phyloP scores from a whole-genome alignment of 139 green algal species.

The Monoraphidium neglectum region DNA sequence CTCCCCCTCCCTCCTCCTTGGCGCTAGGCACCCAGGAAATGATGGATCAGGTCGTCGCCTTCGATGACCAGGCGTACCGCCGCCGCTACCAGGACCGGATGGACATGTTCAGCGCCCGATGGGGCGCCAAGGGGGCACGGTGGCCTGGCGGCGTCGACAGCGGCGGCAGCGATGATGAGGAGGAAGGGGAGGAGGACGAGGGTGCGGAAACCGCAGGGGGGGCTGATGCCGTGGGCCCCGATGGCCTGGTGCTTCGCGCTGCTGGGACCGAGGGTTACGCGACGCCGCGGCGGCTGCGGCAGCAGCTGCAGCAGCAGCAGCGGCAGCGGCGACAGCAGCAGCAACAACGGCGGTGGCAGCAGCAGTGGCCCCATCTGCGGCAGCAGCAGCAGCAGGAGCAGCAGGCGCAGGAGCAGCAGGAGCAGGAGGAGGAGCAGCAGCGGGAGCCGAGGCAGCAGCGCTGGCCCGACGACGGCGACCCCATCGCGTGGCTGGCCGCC shows the following conservation, averaged over 20 bases:
- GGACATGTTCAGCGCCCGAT: too few species aligned
- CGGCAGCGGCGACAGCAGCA: background rate
- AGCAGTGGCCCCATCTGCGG: background rate
- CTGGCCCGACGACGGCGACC: background rate
- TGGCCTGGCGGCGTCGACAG: background rate
- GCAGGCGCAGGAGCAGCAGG: conserved; percentile 1
- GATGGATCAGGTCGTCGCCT: too few species aligned
- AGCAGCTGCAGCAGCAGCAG: conserved; percentile 10
- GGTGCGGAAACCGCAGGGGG: too few species aligned
- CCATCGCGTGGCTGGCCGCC: too few species aligned
- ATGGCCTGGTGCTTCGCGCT: too few species aligned
- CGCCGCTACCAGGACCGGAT: too few species aligned
- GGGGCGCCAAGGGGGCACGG: background rate
- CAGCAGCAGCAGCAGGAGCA: conserved; percentile 7
- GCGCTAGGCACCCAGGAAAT: too few species aligned
- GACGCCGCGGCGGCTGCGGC: too few species aligned
- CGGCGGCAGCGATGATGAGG: background rate
- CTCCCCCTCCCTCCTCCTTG: too few species aligned
- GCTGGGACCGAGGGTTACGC: background rate
- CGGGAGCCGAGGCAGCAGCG: background rate
- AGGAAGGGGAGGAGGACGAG: background rate
- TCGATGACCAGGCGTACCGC: too few species aligned
- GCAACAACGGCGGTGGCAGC: background rate
- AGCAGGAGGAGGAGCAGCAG: conserved; percentile 12
- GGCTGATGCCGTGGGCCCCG: too few species aligned